Conservation (phyloP, 345 rosid species). For the Moricandia moricandioides region DNA sequence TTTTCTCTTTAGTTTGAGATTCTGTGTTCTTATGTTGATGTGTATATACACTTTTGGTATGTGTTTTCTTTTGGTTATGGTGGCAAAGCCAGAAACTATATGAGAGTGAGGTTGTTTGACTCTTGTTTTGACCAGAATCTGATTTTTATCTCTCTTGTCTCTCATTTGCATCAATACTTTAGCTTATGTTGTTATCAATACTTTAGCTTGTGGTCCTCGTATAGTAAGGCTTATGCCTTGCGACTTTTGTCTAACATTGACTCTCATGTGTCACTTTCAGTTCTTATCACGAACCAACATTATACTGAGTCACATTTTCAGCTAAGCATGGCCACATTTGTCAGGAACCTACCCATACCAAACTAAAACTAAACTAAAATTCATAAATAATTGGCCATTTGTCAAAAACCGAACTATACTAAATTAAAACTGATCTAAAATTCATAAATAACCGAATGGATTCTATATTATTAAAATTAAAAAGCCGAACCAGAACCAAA, state of each 20-base stretch:
- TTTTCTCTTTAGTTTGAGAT: constrained; percentile 8
- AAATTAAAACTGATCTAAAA: no score
- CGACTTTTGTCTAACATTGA: constrained; percentile 33
- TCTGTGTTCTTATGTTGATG: constrained; percentile 14
- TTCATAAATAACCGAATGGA: no score
- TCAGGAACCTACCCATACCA: no score
- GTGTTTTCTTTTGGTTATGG: constrained; percentile 2
- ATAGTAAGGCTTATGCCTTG: neutral
- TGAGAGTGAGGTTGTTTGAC: constrained; percentile 19
- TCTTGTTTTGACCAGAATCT: constrained; percentile 30
- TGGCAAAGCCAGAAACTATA: constrained; percentile 8
- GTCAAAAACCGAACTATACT: no score
- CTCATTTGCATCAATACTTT: constrained; percentile 12
- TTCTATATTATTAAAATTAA: no score
- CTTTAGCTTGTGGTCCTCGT: constrained; percentile 12
- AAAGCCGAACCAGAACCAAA: no score
- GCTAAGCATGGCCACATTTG: no score
- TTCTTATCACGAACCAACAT: neutral
- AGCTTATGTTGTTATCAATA: constrained; percentile 7
- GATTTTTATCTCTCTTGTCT: constrained; percentile 3
- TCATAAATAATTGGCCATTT: no score
- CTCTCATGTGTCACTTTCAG: constrained; percentile 33
- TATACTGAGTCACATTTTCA: neutral
- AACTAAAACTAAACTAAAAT: no score
- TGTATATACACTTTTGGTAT: constrained; percentile 21